Evolutionary conservation across 2,329 filamentous ascomycete species (phyloP).

Genomic region (Sarocladiaceae sp.): DNA sequence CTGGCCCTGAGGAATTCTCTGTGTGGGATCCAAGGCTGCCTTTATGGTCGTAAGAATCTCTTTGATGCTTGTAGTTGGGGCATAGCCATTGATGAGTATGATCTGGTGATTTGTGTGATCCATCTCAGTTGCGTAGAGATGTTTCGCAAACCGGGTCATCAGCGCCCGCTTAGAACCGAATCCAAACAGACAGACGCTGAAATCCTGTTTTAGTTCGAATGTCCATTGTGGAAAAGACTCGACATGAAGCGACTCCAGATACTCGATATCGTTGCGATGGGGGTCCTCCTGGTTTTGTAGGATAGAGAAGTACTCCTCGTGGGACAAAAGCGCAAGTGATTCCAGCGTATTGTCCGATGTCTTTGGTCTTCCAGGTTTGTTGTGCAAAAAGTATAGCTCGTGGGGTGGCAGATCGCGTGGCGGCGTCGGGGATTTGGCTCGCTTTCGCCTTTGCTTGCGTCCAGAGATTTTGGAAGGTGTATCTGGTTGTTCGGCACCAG

Average conservation of each 20-base stretch:
- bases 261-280: constrained; percentile 65
- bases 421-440: constrained; percentile 65
- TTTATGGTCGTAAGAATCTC: constrained; percentile 69
- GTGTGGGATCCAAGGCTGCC: constrained; percentile 51
- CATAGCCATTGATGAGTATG: constrained; percentile 84
- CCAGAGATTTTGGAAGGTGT: constrained; percentile 39
- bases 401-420: constrained; percentile 79
- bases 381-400: constrained; percentile 92
- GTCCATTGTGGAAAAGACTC: constrained; percentile 87
- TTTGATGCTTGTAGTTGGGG: constrained; percentile 59
- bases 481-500: background rate
- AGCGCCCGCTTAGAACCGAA: constrained; percentile 84
- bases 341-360: constrained; percentile 84
- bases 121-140: constrained; percentile 42
- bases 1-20: constrained; percentile 53
- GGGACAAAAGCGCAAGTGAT: constrained; percentile 71
- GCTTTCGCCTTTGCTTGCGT: constrained; percentile 19
- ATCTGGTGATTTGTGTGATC: constrained; percentile 39
- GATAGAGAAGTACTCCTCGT: constrained; percentile 81
- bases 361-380: constrained; percentile 73
- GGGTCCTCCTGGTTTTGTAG: constrained; percentile 61
- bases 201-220: constrained; percentile 83
- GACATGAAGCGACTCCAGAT: constrained; percentile 70
- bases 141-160: constrained; percentile 69
- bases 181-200: constrained; percentile 87